Evolutionary conservation across 208 protist genomes (phyloP), one percentile per base, ranked within the genome.

Genomic region (Balamuthia mandrillaris): DNA sequence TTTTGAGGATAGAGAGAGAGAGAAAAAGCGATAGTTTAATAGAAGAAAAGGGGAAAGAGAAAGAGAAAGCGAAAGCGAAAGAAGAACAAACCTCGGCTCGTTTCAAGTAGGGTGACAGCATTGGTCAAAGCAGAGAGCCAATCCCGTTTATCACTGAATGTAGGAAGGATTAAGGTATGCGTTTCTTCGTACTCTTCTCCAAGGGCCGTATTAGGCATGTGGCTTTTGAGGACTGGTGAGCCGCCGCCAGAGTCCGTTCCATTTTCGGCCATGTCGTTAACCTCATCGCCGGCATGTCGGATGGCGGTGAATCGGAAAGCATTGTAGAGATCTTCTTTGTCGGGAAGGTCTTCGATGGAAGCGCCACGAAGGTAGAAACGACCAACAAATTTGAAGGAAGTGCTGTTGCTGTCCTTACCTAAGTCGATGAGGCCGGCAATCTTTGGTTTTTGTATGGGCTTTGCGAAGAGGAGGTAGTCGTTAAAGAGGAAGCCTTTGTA

Each of bases 401-500:
- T 51, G 65, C n/a, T 27, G 39, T 21, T 16, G 24, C 65, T n/a
- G 65, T 35, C 41, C 41, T 18, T 44, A 75, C 65, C 24, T 75
- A 44, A 75, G 52, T 3, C 65, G 33, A 37, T 52, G 65, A 9
- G 65, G 41, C 65, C 52, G 65, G 33, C 65, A 37, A n/a, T 37
- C 41, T 29, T 37, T 52, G 6, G 65, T 52, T 44, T 37, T 75
- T 18, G 41, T 29, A n/a, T 75, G 41, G 0, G 65, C n/a, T n/a
- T 75, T 0, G 65, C 65, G 35, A 75, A 75, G 5, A 75, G 41
- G 41, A 75, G 45, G 65, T 44, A 75, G 65, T 75, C 65, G 41
- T 75, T 75, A 44, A 75, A 75, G 24, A 75, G 65, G 41, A 37
- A 75, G 41, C n/a, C n/a, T n/a, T n/a, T n/a, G n/a, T n/a, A n/a